phyloP scores from a whole-genome alignment of 1,284 basidiomycete species.

The Trichosporon sp. region DNA sequence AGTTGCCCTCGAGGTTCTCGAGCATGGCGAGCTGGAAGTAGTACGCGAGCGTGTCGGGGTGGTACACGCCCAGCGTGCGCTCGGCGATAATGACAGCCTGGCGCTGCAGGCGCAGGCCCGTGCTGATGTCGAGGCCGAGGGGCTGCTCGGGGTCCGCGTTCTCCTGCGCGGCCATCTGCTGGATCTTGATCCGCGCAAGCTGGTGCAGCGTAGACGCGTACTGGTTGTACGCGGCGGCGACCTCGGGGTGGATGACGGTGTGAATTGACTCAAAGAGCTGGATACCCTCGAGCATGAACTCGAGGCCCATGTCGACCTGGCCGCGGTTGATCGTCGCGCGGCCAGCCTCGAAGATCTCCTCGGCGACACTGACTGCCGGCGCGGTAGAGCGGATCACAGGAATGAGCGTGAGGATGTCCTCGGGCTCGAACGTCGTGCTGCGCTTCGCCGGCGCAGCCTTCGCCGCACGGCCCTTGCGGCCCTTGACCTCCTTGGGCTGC shows the following conservation, averaged over 20 bases:
- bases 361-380: constrained; percentile 51
- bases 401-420: constrained; percentile 53
- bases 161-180: constrained; percentile 39
- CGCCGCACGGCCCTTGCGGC: constrained; percentile 36
- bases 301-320: constrained; percentile 52
- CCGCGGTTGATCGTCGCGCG: constrained; percentile 52
- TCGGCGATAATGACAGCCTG: constrained; percentile 56
- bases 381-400: constrained; percentile 54
- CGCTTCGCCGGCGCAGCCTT: constrained; percentile 16
- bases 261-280: constrained; percentile 56
- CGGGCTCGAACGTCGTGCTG: constrained; percentile 50
- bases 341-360: constrained; percentile 55
- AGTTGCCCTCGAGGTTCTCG: constrained; percentile 50
- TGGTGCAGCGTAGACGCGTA: constrained; percentile 52
- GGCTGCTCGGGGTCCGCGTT: constrained; percentile 41
- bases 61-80: constrained; percentile 54
- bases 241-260: constrained; percentile 56
- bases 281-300: constrained; percentile 54
- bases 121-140: constrained; percentile 47
- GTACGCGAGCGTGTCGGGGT: constrained; percentile 53
- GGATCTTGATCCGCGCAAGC: constrained; percentile 46
- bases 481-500: constrained; percentile 23
- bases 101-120: constrained; percentile 52
- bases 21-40: constrained; percentile 57
- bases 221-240: constrained; percentile 53